Evolutionary conservation across 768 basidiomycete genomes (phyloP), one percentile per base, ranked within the genome.

Genomic region (Boletales sp.): DNA sequence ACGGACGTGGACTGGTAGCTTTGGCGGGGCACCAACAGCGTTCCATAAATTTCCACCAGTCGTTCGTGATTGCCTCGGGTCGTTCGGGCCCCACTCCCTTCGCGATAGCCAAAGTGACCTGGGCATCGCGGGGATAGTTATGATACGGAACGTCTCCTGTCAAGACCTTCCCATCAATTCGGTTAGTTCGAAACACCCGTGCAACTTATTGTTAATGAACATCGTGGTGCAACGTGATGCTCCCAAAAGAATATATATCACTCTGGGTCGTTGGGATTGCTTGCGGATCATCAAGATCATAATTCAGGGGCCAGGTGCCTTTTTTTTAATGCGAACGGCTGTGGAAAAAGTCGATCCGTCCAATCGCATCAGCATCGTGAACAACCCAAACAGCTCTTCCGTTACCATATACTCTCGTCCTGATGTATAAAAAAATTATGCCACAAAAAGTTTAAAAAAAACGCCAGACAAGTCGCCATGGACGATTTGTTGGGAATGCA

Each of bases 141-240:
- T 39, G 24, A 35, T 51, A 54, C 13, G 53, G 50, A 17, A 54
- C 13, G 11, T 32, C 34, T 14, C 50, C 40, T 13, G 50, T 44
- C 42, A 47, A 15, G 39, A 47, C 27, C 45, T 43, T 35, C 7
- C n/a, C 51, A 2, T n/a, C 27, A 17, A 18, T 31, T 31, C n/a
- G n/a, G n/a, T n/a, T n/a, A n/a, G n/a, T n/a, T n/a, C n/a, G n/a
- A n/a, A n/a, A n/a, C n/a, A n/a, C n/a, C n/a, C n/a, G n/a, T n/a
- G n/a, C n/a, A n/a, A n/a, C n/a, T n/a, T n/a, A n/a, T n/a, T n/a
- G n/a, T n/a, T n/a, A n/a, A n/a, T n/a, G n/a, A n/a, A n/a, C n/a
- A n/a, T n/a, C n/a, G n/a, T n/a, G n/a, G n/a, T 53, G 52, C 10
- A 55, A 43, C 54, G 46, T 53, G 27, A 55, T 32, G 17, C 51